Base-by-base conservation (phyloP, 768 basidiomycete species). In the Leccinum uliginosum region DNA sequence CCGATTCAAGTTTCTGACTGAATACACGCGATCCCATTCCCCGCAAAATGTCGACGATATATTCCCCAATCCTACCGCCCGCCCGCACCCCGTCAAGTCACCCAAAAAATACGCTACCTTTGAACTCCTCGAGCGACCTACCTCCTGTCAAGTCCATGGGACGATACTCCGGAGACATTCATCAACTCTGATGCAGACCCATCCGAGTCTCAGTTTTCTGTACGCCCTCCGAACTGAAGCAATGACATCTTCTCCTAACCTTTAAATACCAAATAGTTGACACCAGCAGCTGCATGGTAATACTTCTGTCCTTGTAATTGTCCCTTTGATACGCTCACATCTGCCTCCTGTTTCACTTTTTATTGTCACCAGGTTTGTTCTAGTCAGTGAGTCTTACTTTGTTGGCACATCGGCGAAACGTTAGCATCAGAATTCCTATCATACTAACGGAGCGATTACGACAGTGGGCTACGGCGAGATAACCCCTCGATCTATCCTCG, bases 381-480 rank as follows among this genome's bases (percentile, higher is more conserved):
- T 91, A 57, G 86, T 87, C 63, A 91, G 88, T 89, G 64, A 75
- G 87, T 86, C 23, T 38, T 24, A 17, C 15, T 23, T 6, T 14
- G 26, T 24, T 15, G 17, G 26, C 15, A 30, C 15, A n/a, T n/a
- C n/a, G n/a, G n/a, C n/a, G n/a, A n/a, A n/a, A n/a, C n/a, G n/a
- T n/a, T n/a, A n/a, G n/a, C n/a, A n/a, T n/a, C n/a, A n/a, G n/a
- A n/a, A n/a, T n/a, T n/a, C n/a, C n/a, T n/a, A n/a, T n/a, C n/a
- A n/a, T n/a, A n/a, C n/a, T n/a, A n/a, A n/a, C n/a, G n/a, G n/a
- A n/a, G n/a, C n/a, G n/a, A n/a, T n/a, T 60, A 89, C 88, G 3
- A 93, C 92, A 0, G 90, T 93, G 1, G 91, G 93, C 12, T 95
- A 93, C 62, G 93, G 93, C 34, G 93, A 96, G 71, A 90, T 94